Base-by-base conservation (phyloP, 116 monocot species). In the Trichopus zeylanicus region DNA sequence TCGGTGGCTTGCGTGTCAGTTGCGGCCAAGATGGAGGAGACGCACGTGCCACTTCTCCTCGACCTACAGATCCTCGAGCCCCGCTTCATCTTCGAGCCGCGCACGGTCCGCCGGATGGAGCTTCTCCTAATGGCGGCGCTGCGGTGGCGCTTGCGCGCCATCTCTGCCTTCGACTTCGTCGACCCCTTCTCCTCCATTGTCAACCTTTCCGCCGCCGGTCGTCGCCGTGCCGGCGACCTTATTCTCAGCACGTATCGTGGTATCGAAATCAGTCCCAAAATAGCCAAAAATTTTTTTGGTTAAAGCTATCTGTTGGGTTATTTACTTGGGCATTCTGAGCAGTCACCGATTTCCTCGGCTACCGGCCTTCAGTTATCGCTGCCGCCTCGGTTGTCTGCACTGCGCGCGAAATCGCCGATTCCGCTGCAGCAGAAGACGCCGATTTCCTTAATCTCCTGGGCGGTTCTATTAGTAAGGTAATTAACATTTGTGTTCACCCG, bases 21-120 rank as follows among this genome's bases (percentile, higher is more conserved):
- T 46, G 91, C 91, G 22, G 80, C 91, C 51, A 92, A 92, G 74
- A 81, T 92, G 83, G 87, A 86, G 64, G 91, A 92, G 73, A 81
- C 81, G 25, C 64, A 73, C 30, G 83, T 80, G 19, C 86, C 91
- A 4, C 51, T 68, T 19, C 67, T 83, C 20, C 61, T 75, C 21
- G 86, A 83, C 46, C 70, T 87, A 8, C 87, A 86, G 69, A 35
- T 70, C 26, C 42, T 66, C 32, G 78, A 65, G 5, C 75, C 80
- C 7, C 31, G 61, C 6, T 85, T 54, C 73, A 58, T 83, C 39
- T 92, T 87, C 72, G 81, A 81, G 26, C 64, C 86, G 25, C 47
- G 51, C 42, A 81, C 75, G 9, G 63, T 92, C 8, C 60, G 51
- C n/a, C 65, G 87, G 46, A 92, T 92, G 92, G 92, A 92, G 73